These are phyloP conservation scores for Hemerocallis citrina DNA, from an alignment of 106 monocot genomes.

Conservation along the genomic window DNA sequence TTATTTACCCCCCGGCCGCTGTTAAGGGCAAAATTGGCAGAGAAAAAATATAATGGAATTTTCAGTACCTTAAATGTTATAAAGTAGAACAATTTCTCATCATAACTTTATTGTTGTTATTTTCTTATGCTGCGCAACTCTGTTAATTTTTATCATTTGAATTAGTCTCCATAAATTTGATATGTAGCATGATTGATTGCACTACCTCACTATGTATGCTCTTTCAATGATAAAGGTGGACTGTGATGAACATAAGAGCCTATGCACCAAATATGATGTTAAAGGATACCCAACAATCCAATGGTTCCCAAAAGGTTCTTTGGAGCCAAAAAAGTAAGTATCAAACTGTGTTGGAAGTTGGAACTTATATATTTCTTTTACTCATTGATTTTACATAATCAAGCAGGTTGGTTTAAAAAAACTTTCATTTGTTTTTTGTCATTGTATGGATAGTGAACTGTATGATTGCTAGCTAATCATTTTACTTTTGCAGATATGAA, in stretches of 20 bases:
- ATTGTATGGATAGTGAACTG: not conserved
- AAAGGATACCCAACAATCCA: constrained; percentile 95
- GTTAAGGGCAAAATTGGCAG: too few relatives aligned
- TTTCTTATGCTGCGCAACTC: not conserved
- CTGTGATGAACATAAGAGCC: constrained; percentile 91
- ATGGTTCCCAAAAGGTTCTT: constrained; percentile 98
- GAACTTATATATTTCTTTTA: not conserved
- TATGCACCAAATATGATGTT: constrained; percentile 96
- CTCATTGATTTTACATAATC: not conserved
- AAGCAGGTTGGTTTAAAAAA: not conserved
- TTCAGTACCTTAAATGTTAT: too few relatives aligned
- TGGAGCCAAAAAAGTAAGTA: constrained; percentile 91
- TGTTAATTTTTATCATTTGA: too few relatives aligned
- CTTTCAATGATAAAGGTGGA: constrained; percentile 58
- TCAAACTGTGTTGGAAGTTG: not conserved
- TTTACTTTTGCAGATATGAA: constrained; percentile 64
- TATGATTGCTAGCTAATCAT: not conserved
- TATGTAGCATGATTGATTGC: not conserved
- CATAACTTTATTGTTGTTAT: too few relatives aligned
- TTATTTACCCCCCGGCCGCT: too few relatives aligned
- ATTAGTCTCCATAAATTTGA: not conserved
- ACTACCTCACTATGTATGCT: not conserved
- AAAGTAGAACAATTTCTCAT: too few relatives aligned
- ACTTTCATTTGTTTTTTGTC: not conserved
- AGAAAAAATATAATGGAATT: too few relatives aligned